Conservation (phyloP, 495 filamentous ascomycete genomes). For the Xylaria curta region DNA sequence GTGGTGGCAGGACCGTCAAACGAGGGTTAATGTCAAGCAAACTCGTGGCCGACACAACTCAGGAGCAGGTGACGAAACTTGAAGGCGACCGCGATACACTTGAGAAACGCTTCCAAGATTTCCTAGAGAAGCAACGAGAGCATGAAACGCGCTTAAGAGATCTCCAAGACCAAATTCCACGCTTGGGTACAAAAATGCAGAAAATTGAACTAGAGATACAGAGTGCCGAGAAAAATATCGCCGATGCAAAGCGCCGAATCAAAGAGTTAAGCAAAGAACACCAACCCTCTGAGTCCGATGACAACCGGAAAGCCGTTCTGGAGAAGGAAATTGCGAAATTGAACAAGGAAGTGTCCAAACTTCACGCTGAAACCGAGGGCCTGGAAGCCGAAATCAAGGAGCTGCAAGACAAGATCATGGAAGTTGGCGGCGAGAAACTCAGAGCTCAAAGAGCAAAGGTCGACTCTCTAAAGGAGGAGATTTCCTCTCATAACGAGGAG, state of each 20-base stretch:
- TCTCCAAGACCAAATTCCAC: conserved; percentile 81
- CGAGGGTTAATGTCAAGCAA: conserved; percentile 96
- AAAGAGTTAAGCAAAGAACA: conserved; percentile 82
- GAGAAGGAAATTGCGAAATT: conserved; percentile 78
- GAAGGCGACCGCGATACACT: conserved; percentile 84
- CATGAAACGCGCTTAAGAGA: conserved; percentile 75
- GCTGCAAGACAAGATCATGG: conserved; percentile 96
- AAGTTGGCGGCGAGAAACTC: conserved; percentile 91
- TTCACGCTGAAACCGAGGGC: conserved; percentile 79
- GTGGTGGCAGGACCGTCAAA: conserved; percentile 87
- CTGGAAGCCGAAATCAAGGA: conserved; percentile 90
- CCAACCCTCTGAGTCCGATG: conserved; percentile 79
- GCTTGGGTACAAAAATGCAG: conserved; percentile 86
- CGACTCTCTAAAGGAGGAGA: conserved; percentile 88
- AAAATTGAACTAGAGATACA: conserved; percentile 91
- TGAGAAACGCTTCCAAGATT: conserved; percentile 78
- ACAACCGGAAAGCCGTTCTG: conserved; percentile 68
- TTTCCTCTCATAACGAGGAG: conserved; percentile 78
- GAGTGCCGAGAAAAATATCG: conserved; percentile 81
- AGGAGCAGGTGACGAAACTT: conserved; percentile 85
- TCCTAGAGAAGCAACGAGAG: conserved; percentile 79
- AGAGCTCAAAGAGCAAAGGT: conserved; percentile 91
- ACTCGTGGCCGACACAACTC: conserved; percentile 79
- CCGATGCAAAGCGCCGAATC: conserved; percentile 81
- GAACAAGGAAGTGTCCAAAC: conserved; percentile 77